Evolutionary conservation across 2,329 filamentous ascomycete species (phyloP).

Genomic region (Colletotrichum plurivorum): DNA sequence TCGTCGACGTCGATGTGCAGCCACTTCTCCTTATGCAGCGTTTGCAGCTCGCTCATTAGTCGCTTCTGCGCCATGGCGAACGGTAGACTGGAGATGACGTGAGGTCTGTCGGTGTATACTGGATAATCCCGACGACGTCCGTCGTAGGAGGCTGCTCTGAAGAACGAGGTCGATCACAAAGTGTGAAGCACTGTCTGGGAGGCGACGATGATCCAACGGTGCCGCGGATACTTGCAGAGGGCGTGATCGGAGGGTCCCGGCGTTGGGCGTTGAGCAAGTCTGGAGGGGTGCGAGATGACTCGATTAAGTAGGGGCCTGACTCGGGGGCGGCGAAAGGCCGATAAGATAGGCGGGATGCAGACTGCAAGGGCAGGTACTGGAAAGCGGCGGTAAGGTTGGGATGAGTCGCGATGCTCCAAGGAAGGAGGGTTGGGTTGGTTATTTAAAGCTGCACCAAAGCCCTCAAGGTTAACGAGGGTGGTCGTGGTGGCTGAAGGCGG

Average conservation of each 20-base stretch:
- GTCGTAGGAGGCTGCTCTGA: conserved; percentile 1
- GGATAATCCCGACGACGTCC: background rate
- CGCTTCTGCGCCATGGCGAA: conserved; percentile 74
- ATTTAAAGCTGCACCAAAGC: too few relatives aligned
- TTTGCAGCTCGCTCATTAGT: conserved; percentile 89
- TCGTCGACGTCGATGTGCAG: conserved; percentile 89
- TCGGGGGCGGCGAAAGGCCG: conserved; percentile 18
- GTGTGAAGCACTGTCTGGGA: background rate
- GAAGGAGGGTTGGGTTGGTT: background rate
- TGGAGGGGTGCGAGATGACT: conserved; percentile 36
- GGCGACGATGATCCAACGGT: background rate
- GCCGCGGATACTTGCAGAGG: conserved; percentile 17
- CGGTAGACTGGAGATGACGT: background rate
- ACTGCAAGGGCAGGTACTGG: background rate
- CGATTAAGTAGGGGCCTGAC: conserved; percentile 33
- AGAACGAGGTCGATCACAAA: background rate
- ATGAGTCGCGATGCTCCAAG: background rate
- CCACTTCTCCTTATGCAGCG: conserved; percentile 91
- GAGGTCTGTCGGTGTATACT: conserved; percentile 4
- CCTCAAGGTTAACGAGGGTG: too few relatives aligned
- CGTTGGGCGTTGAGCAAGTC: conserved; percentile 14
- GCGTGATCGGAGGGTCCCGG: conserved; percentile 17
- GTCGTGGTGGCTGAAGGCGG: background rate
- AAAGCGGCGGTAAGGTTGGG: background rate
- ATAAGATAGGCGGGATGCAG: conserved; percentile 31